phyloP scores from a whole-genome alignment of 192 early-diverging fungal genomes.

The Coemansia sp. region DNA sequence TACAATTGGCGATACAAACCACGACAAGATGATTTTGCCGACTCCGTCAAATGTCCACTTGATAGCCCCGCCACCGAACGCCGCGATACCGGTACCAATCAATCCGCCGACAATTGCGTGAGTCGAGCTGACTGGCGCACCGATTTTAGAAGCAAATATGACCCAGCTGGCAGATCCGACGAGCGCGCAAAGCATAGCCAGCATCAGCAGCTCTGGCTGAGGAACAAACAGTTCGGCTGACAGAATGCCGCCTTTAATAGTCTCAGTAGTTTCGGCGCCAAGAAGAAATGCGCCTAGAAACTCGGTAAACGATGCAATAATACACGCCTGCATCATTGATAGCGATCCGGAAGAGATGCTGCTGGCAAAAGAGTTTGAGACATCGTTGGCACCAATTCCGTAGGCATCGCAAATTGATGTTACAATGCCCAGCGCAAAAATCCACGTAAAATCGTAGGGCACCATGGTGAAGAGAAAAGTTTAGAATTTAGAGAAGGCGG shows the following conservation, averaged over 20 bases:
- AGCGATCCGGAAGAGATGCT: conserved; percentile 81
- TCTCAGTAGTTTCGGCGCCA: conserved; percentile 69
- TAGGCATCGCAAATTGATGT: conserved; percentile 71
- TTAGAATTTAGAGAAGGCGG: too few species aligned
- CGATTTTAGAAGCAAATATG: conserved; percentile 63
- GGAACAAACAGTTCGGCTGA: conserved; percentile 55
- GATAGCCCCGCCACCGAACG: conserved; percentile 62
- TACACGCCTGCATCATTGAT: conserved; percentile 68
- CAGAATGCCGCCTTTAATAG: conserved; percentile 78
- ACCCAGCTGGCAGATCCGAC: conserved; percentile 77
- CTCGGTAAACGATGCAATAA: conserved; percentile 82
- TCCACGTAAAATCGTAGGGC: conserved; percentile 60
- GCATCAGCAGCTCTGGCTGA: conserved; percentile 76
- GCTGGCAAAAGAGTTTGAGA: conserved; percentile 85
- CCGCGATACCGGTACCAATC: conserved; percentile 71
- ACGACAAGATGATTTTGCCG: conserved; percentile 68
- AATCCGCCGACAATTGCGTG: conserved; percentile 83
- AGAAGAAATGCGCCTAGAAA: conserved; percentile 76
- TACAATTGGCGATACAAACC: conserved; percentile 71
- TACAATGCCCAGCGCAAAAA: conserved; percentile 66
- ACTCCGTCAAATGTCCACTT: conserved; percentile 60
- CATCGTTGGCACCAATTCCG: conserved; percentile 85
- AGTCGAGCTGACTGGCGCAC: conserved; percentile 75
- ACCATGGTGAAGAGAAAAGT: conserved; percentile 39
- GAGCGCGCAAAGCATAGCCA: conserved; percentile 80